A percentile compares a stretch with the other conserved stretches of the same genome.
These are phyloP conservation scores for Phytopythium ostracodes DNA, from an alignment of 352 stramenopile genomes.

Conservation along the genomic window DNA sequence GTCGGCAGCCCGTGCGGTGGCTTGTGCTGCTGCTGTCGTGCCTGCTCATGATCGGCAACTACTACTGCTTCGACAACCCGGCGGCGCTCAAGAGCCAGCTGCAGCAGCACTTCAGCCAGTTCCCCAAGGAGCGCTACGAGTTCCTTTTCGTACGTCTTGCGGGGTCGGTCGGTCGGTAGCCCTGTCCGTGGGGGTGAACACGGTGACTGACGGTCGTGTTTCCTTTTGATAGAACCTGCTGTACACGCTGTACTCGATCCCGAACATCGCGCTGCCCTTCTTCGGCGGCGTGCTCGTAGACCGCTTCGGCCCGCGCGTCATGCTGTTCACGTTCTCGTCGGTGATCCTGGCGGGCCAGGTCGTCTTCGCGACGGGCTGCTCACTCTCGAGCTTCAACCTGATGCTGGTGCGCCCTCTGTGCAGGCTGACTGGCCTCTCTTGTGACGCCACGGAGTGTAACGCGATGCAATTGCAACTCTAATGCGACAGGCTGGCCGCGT, in stretches of 20 bases:
- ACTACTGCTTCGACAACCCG: conserved; percentile 91
- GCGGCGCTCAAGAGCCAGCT: conserved; percentile 85
- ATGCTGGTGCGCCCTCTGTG: conserved; percentile 66
- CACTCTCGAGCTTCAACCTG: conserved; percentile 67
- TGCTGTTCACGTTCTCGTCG: conserved; percentile 83
- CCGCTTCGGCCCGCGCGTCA: conserved; percentile 78
- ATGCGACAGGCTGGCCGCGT: conserved; percentile 66
- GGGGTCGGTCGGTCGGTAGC: background rate
- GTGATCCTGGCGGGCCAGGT: conserved; percentile 83
- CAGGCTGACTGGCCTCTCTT: too few relatives aligned
- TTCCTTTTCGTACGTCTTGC: conserved; percentile 66
- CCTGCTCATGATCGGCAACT: conserved; percentile 88
- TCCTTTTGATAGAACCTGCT: conserved; percentile 77
- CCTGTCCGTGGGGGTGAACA: background rate
- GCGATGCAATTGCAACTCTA: background rate
- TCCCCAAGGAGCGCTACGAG: conserved; percentile 73
- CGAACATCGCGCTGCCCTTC: conserved; percentile 92
- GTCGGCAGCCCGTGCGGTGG: conserved; percentile 71
- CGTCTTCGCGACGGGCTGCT: conserved; percentile 86
- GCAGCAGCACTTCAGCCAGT: conserved; percentile 78
- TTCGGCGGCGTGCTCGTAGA: conserved; percentile 92
- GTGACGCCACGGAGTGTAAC: conserved; percentile 1
- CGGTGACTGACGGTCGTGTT: background rate
- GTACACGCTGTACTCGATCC: conserved; percentile 92
- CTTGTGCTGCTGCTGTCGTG: conserved; percentile 86